A percentile compares a stretch with the other conserved stretches of the same genome.
phyloP scores from a whole-genome alignment of 2,329 filamentous ascomycete genomes.

The Alternaria brassicae region DNA sequence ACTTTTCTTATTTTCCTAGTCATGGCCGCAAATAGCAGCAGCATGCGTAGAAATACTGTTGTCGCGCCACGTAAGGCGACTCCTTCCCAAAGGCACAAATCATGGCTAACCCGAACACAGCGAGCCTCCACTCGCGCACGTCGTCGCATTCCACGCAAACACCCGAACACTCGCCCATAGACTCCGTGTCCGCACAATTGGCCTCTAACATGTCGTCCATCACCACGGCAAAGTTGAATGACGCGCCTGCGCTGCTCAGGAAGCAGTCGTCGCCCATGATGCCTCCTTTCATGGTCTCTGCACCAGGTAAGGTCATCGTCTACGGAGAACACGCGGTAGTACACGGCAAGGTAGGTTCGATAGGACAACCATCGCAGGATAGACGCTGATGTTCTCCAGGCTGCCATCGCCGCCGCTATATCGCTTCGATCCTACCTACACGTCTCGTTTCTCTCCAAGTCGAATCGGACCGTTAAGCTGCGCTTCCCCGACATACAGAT shows the following conservation, averaged over 20 bases:
- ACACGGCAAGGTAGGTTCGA: conserved; percentile 77
- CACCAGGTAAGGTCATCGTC: conserved; percentile 97
- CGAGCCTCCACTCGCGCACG: conserved; percentile 32
- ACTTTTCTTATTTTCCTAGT: neutral
- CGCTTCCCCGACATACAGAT: conserved; percentile 91
- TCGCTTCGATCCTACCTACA: conserved; percentile 96
- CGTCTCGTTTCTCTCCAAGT: conserved; percentile 92
- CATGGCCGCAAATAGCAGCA: conserved; percentile 40
- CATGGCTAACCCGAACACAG: conserved; percentile 25
- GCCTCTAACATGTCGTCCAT: conserved; percentile 30
- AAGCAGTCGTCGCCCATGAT: conserved; percentile 66
- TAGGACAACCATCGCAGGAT: neutral
- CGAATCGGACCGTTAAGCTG: conserved; percentile 83
- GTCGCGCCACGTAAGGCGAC: conserved; percentile 33
- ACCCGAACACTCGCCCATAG: conserved; percentile 37
- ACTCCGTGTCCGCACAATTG: conserved; percentile 40
- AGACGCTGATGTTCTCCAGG: conserved; percentile 56
- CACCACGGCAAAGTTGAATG: conserved; percentile 17
- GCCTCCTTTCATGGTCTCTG: conserved; percentile 96
- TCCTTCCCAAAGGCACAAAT: neutral
- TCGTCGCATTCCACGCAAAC: conserved; percentile 38
- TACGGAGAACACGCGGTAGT: conserved; percentile 99
- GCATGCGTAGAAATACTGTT: conserved; percentile 31
- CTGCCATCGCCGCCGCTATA: conserved; percentile 92
- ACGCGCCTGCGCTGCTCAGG: conserved; percentile 30